Conservation (phyloP, 2,329 filamentous ascomycete genomes). For the Colletotrichum aenigma region DNA sequence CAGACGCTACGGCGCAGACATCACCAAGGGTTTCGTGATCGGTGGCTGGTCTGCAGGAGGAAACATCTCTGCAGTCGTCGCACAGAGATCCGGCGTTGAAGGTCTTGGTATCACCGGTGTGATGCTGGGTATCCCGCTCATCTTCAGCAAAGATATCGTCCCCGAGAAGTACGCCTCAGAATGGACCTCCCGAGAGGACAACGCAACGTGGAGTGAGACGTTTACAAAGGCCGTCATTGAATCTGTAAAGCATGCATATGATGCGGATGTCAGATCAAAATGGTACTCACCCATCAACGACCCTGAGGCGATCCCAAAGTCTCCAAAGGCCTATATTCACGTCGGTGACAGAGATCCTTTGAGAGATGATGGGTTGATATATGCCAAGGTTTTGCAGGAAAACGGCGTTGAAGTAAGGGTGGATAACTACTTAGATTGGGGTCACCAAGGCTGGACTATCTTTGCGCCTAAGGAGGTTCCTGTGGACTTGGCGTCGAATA, state of each 20-base stretch:
- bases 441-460: conserved; percentile 2
- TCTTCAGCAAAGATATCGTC: conserved; percentile 9
- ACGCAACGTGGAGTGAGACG: conserved; percentile 35
- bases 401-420: conserved; percentile 47
- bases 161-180: conserved; percentile 40
- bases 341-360: conserved; percentile 54
- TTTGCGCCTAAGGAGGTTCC: not conserved
- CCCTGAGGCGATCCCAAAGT: conserved; percentile 29
- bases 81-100: conserved; percentile 42
- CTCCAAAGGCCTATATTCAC: conserved; percentile 54
- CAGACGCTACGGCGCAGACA: conserved; percentile 30
- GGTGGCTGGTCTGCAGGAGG: conserved; percentile 56
- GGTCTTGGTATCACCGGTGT: conserved; percentile 27
- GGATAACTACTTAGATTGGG: conserved; percentile 28
- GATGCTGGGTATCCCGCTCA: not conserved
- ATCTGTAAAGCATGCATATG: conserved; percentile 32
- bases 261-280: conserved; percentile 29
- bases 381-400: conserved; percentile 50
- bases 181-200: conserved; percentile 46
- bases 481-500: not conserved
- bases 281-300: conserved; percentile 36
- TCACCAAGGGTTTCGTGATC: conserved; percentile 50
- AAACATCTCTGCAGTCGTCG: conserved; percentile 52
- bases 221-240: conserved; percentile 30
- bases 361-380: conserved; percentile 57